These are phyloP conservation scores for Camptophora hylomeconis DNA, from an alignment of 2,329 filamentous ascomycete species.

Conservation along the genomic window DNA sequence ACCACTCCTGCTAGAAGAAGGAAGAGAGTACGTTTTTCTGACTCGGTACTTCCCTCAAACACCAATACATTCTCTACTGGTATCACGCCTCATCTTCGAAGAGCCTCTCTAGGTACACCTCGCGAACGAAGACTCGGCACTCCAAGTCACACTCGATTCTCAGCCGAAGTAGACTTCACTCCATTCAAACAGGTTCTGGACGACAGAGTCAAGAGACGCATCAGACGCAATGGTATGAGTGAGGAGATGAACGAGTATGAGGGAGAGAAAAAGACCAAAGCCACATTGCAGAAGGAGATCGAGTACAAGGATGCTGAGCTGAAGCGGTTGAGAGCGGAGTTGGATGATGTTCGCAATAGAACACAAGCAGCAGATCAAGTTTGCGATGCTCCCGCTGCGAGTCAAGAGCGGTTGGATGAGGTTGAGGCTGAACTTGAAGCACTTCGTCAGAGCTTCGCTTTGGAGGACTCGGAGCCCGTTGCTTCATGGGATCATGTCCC, in stretches of 20 bases:
- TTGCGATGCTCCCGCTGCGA: constrained; percentile 5
- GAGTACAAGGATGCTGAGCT: constrained; percentile 21
- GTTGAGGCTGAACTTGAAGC: constrained; percentile 18
- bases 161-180: constrained; percentile 30
- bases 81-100: constrained; percentile 31
- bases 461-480: constrained; percentile 5
- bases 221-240: constrained; percentile 32
- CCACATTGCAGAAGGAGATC: constrained; percentile 17
- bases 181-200: constrained; percentile 32
- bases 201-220: constrained; percentile 28
- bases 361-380: constrained; percentile 13
- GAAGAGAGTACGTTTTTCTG: constrained; percentile 35
- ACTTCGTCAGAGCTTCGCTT: constrained; percentile 15
- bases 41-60: constrained; percentile 21
- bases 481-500: constrained; percentile 6
- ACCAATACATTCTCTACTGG: constrained; percentile 23
- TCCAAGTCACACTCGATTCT: constrained; percentile 19
- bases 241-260: constrained; percentile 33
- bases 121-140: constrained; percentile 13
- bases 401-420: constrained; percentile 13
- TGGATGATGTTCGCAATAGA: constrained; percentile 13
- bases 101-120: constrained; percentile 24
- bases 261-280: constrained; percentile 24
- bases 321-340: constrained; percentile 17
- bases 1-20: constrained; percentile 14